Base-by-base conservation (phyloP, 2,329 filamentous ascomycete species). In the Sarocladium kiliense region DNA sequence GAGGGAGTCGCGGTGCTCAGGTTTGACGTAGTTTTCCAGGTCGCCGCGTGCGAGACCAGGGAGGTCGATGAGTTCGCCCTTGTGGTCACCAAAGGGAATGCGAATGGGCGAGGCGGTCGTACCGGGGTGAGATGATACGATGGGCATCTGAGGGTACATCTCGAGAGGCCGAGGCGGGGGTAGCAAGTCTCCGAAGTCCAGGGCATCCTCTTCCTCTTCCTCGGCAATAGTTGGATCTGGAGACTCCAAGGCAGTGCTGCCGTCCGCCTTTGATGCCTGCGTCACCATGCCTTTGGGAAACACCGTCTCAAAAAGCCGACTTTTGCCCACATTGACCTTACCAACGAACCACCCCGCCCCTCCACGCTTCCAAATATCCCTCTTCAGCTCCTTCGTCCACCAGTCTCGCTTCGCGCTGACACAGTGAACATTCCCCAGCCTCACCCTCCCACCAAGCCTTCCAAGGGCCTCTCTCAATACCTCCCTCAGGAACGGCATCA, bases 271-370 rank as follows among this genome's bases (percentile, higher is more conserved):
- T 10, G 6, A 10, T 11, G 14, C 32, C 6, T 64, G 61, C 56
- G 71, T 76, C 72, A 77, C 79, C 34, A 77, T 78, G 25, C 84
- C 85, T 76, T 88, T 93, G 3, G 95, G 93, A 64, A 92, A 96
- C 7, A 97, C 84, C 3, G 85, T 82, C 62, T 94, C 86, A 58
- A 97, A 96, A 2, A 99, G 80, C 65, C 88, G 87, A 63, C 93
- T 97, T 72, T 99, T 99, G 23, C 94, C 95, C 2, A 97, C 95
- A 66, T 99, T 99, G 59, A 91, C 91, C 70, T 96, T 97, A n/a
- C 94, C 94, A 2, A 99, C 88, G 77, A 99, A 86, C 93, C 94
- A 99, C 16, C 89, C 87, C 16, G 86, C 94, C 3, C 93, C 93
- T 3, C 91, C 91, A 50, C 89, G 82, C 42, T 85, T 74, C 80